Evolutionary conservation across 306 rosid species (phyloP).

Genomic region (Vigna reflexopilosa): DNA sequence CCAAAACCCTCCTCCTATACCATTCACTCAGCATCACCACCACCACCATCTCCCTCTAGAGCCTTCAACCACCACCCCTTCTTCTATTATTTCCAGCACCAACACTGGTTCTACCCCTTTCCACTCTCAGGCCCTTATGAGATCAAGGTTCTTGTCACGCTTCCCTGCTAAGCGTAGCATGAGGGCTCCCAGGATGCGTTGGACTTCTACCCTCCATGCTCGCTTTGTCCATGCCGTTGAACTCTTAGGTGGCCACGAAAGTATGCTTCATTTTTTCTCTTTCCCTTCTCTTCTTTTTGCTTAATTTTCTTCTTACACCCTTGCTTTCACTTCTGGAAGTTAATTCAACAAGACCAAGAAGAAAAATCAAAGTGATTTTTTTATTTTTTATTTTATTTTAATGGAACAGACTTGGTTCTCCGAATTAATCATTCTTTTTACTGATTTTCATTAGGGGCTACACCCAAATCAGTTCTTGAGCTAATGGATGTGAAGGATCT

Average conservation of each 20-base stretch:
- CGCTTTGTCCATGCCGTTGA: constrained; percentile 98
- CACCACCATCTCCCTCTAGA: constrained; percentile 57
- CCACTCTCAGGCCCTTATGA: constrained; percentile 67
- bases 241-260: constrained; percentile 98
- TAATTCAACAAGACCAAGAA: constrained; percentile 15
- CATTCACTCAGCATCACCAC: constrained; percentile 56
- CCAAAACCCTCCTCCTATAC: constrained; percentile 73
- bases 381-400: constrained; percentile 14
- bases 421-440: constrained; percentile 19
- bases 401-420: neutral
- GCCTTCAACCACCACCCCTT: constrained; percentile 38
- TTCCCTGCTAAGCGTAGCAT: constrained; percentile 92
- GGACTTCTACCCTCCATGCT: constrained; percentile 97
- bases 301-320: constrained; percentile 42
- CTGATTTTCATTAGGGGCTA: constrained; percentile 70
- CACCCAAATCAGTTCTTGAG: constrained; percentile 99
- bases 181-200: constrained; percentile 99
- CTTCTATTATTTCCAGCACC: constrained; percentile 40
- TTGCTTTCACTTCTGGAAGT: constrained; percentile 22
- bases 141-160: constrained; percentile 84
- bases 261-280: constrained; percentile 52
- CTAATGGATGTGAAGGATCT: constrained; percentile 99
- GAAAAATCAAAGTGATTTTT: constrained; percentile 29
- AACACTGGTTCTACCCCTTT: constrained; percentile 47
- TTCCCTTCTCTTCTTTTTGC: constrained; percentile 5